phyloP scores from a whole-genome alignment of 208 protist species.

The Phytomonas serpens region DNA sequence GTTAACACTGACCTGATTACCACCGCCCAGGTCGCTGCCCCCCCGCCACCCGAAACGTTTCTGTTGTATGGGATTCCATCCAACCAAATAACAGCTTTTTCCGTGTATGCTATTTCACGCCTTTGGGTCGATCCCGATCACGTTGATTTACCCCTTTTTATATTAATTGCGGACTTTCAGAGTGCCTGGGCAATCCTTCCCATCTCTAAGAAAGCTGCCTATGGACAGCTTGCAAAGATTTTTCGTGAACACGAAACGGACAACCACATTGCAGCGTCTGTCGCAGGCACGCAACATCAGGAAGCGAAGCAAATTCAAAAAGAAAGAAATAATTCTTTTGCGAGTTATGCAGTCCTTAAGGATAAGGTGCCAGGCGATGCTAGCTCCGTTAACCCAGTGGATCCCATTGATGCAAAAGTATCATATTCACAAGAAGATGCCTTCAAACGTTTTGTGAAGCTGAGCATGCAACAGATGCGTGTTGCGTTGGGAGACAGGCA shows the following conservation, averaged over 20 bases:
- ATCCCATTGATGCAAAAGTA: neutral
- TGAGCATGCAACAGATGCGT: constrained; percentile 3
- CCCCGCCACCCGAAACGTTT: constrained; percentile 33
- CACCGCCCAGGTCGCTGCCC: constrained; percentile 22
- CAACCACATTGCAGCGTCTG: neutral
- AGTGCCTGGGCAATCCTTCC: constrained; percentile 62
- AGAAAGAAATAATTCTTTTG: neutral
- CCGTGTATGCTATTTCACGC: constrained; percentile 61
- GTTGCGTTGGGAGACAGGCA: constrained; percentile 11
- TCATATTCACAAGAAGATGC: neutral
- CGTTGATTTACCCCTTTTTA: constrained; percentile 25
- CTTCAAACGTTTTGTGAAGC: neutral
- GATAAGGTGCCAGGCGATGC: neutral
- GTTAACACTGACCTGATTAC: constrained; percentile 58
- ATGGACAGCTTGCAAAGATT: constrained; percentile 30
- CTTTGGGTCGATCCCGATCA: constrained; percentile 37
- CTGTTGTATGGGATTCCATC: constrained; percentile 35
- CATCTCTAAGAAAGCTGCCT: constrained; percentile 36
- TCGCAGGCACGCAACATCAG: neutral
- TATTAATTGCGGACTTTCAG: constrained; percentile 60
- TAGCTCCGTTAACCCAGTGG: neutral
- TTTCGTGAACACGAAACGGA: constrained; percentile 16
- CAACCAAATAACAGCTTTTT: constrained; percentile 48
- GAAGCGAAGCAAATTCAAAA: constrained; percentile 1
- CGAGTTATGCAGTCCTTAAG: neutral